Base-by-base conservation (phyloP, 176 grass and related monocot genomes). In the Aegilops speltoides region DNA sequence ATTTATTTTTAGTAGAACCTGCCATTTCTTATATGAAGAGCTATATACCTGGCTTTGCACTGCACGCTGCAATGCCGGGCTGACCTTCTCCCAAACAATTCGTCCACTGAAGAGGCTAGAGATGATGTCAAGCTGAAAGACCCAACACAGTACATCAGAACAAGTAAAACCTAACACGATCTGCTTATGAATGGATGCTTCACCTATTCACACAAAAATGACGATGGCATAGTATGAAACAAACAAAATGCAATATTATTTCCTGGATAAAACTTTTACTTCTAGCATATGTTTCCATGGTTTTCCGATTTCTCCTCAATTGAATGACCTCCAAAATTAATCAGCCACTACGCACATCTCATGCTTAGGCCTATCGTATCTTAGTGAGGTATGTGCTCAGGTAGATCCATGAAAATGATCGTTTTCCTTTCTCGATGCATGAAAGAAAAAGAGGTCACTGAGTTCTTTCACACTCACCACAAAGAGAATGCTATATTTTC, bases 51-150 rank as follows among this genome's bases (percentile, higher is more conserved):
- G 95, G 45, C 93, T 98, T 83, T 89, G 91, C 14, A 98, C 96
- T 22, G 96, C 96, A 71, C 91, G 92, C 25, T 98, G 96, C 37
- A 98, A 75, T 65, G 96, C 93, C 67, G 96, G 93, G 82, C 87
- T 93, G 45, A 98, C 96, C 78, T 96, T 98, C 74, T 98, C 96
- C 88, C 96, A 93, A 15, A 95, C 91, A 89, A 98, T 89, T 90
- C 93, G 92, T 79, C 96, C 96, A 38, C 94, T 98, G 84, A 91
- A 91, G 38, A 98, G 90, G 83, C 96, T 98, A 82, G 86, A 94
- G 82, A 98, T 89, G 82, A 98, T 98, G 48, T 95, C 96, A 80
- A 98, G 86, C 96, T 98, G 79, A 65, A 85, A 80, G 9, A 86
- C 81, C 61, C 8, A 29, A 83, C 8, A 83, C 34, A 73, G 37